A percentile compares a stretch with the other conserved stretches of the same genome.
Conservation (phyloP, 371 early-diverging fungal species). For the Saksenaea oblongispora region DNA sequence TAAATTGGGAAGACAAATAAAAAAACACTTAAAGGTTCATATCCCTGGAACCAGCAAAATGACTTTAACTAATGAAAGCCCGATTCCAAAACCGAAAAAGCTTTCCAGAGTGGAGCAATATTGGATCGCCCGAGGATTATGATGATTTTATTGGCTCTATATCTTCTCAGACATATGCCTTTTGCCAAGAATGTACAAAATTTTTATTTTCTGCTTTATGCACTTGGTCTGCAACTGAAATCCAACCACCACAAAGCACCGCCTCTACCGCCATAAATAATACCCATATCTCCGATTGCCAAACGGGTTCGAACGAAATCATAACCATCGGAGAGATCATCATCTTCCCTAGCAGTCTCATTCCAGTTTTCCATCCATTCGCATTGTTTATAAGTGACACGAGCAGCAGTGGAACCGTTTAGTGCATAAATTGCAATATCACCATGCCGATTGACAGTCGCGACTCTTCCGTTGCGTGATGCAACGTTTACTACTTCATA, state of each 20-base stretch:
- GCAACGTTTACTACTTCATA: slow-evolving; percentile 34
- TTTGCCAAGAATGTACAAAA: neutral
- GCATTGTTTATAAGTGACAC: slow-evolving; percentile 14
- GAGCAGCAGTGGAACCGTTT: slow-evolving; percentile 43
- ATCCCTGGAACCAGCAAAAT: no score
- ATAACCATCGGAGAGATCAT: slow-evolving; percentile 49
- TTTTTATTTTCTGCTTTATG: slow-evolving; percentile 6
- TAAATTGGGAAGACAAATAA: no score
- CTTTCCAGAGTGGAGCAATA: neutral
- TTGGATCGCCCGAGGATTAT: neutral
- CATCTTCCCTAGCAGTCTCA: slow-evolving; percentile 30
- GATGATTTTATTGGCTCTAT: neutral
- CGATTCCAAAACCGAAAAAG: neutral
- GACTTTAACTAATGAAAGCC: neutral
- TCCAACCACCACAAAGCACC: slow-evolving; percentile 49
- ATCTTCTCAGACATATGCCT: no score
- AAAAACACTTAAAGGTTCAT: no score
- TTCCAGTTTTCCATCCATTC: slow-evolving; percentile 34
- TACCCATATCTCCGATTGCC: slow-evolving; percentile 41
- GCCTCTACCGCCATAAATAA: slow-evolving; percentile 38
- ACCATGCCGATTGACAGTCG: slow-evolving; percentile 43
- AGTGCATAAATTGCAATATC: slow-evolving; percentile 42
- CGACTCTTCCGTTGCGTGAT: slow-evolving; percentile 29
- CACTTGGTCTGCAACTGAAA: slow-evolving; percentile 33
- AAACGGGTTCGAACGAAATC: slow-evolving; percentile 39